phyloP scores from a whole-genome alignment of 202 grass and related monocot species.

The Hordeum pubiflorum region DNA sequence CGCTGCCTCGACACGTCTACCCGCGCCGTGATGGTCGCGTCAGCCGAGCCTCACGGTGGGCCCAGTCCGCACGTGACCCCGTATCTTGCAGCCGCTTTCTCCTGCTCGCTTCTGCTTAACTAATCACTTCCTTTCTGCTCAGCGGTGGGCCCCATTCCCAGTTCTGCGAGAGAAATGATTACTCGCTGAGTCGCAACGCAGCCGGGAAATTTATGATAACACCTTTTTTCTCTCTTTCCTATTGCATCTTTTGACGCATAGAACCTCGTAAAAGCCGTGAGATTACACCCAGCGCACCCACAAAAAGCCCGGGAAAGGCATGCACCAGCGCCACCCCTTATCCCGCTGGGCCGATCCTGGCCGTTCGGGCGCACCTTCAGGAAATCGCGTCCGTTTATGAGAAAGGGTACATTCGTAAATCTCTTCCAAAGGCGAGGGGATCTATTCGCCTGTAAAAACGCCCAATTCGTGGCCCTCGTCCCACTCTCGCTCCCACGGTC shows the following conservation, averaged over 20 bases:
- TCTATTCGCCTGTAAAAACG: constrained; percentile 19
- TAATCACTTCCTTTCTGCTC: neutral
- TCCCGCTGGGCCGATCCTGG: neutral
- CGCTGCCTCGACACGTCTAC: neutral
- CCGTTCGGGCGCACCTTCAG: neutral
- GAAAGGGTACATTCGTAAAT: neutral
- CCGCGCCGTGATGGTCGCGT: neutral
- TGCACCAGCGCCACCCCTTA: neutral
- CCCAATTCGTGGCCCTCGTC: constrained; percentile 31
- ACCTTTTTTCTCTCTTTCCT: neutral
- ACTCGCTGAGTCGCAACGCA: neutral
- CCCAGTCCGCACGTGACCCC: neutral
- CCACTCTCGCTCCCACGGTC: neutral
- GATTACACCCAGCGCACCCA: neutral
- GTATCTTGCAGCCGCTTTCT: neutral
- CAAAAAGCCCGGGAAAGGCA: neutral
- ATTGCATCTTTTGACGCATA: neutral
- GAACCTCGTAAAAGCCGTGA: neutral
- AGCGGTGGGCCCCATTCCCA: neutral
- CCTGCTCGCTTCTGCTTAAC: neutral
- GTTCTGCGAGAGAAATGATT: neutral
- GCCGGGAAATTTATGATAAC: neutral
- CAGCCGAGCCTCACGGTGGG: neutral
- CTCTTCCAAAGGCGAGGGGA: neutral
- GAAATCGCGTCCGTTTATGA: neutral